These are phyloP conservation scores for Talaromyces islandicus DNA, from an alignment of 2,329 filamentous ascomycete genomes.

Conservation along the genomic window DNA sequence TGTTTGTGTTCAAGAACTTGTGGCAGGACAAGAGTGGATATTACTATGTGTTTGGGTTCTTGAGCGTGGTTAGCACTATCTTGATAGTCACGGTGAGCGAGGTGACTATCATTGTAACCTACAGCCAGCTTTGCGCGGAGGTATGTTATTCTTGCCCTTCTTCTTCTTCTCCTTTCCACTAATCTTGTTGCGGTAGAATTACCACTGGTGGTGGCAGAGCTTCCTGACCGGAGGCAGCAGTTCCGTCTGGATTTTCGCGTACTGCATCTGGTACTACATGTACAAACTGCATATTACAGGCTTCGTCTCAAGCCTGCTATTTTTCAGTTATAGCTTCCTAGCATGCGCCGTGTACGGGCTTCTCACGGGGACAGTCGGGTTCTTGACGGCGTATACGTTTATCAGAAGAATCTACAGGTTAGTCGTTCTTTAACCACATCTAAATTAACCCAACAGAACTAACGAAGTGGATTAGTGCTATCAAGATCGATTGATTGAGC, in stretches of 20 bases:
- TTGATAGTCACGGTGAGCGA: conserved; percentile 72
- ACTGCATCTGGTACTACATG: conserved; percentile 79
- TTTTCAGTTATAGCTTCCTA: conserved; percentile 79
- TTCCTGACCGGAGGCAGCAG: conserved; percentile 74
- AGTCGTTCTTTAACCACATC: conserved; percentile 25
- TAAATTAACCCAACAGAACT: neutral
- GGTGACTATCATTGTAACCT: conserved; percentile 76
- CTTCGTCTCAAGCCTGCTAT: conserved; percentile 71
- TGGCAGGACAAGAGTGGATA: conserved; percentile 90
- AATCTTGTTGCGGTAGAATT: conserved; percentile 48
- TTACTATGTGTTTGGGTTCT: conserved; percentile 86
- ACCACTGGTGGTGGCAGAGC: conserved; percentile 90
- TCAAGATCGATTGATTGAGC: conserved; percentile 9
- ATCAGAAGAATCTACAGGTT: conserved; percentile 76
- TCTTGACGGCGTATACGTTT: conserved; percentile 78
- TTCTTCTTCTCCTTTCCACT: neutral
- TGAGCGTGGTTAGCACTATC: conserved; percentile 67
- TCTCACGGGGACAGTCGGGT: conserved; percentile 76
- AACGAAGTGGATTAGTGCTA: conserved; percentile 2
- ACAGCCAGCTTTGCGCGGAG: conserved; percentile 75
- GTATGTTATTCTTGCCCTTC: conserved; percentile 29
- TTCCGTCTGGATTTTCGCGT: conserved; percentile 74
- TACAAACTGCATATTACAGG: conserved; percentile 75
- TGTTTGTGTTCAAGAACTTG: conserved; percentile 79
- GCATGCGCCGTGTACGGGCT: conserved; percentile 77